Evolutionary conservation across 2,329 filamentous ascomycete species (phyloP).

Genomic region (Colletotrichum eremochloae): DNA sequence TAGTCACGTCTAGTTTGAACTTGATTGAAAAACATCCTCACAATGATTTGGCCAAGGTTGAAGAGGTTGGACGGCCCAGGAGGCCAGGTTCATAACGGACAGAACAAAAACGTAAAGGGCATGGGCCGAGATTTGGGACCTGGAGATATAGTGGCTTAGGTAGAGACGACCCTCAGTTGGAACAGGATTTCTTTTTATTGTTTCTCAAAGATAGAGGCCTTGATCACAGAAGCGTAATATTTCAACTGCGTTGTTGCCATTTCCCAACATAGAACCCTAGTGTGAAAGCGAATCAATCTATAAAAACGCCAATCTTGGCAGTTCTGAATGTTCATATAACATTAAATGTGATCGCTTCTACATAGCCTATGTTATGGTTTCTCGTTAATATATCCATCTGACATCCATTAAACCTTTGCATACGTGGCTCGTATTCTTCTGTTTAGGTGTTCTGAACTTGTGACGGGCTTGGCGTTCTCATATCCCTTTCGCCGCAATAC

Average conservation of each 20-base stretch:
- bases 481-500: conserved; percentile 41
- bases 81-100: too few species aligned
- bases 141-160: too few species aligned
- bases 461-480: conserved; percentile 32
- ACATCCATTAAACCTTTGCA: background rate
- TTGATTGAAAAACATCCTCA: too few species aligned
- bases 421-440: conserved; percentile 41
- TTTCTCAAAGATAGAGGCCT: too few species aligned
- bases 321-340: background rate
- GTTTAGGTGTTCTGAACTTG: conserved; percentile 36
- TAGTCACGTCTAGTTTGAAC: background rate
- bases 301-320: background rate
- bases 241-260: background rate
- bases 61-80: too few species aligned
- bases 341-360: background rate
- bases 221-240: too few species aligned
- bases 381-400: too few species aligned
- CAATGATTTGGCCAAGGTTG: too few species aligned
- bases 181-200: too few species aligned
- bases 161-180: too few species aligned
- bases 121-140: too few species aligned
- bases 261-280: background rate
- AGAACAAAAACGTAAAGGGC: too few species aligned
- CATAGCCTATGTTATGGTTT: background rate
- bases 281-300: background rate